Percentiles rank a stretch among this genome's conserved stretches.
Evolutionary conservation across 2,329 filamentous ascomycete species (phyloP).

Genomic region (Zasmidium citrigriseum): DNA sequence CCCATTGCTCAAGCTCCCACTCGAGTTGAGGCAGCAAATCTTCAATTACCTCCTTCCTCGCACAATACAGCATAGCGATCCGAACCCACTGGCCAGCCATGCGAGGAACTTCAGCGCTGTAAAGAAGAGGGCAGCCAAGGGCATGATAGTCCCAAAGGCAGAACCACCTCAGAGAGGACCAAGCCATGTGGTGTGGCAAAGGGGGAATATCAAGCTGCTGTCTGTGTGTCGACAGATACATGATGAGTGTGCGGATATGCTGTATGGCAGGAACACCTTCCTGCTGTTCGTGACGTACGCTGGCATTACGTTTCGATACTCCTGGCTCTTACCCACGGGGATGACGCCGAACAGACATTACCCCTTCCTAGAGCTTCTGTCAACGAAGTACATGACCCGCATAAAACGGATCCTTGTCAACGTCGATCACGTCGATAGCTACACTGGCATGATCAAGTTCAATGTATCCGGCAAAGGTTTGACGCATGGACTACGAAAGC

Average conservation of each 20-base stretch:
- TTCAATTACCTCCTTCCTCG: conserved; percentile 45
- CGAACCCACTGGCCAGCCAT: conserved; percentile 29
- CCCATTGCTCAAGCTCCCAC: conserved; percentile 41
- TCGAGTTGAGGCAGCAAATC: conserved; percentile 48
- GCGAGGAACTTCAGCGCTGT: conserved; percentile 33
- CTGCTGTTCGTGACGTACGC: conserved; percentile 47
- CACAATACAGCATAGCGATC: conserved; percentile 34
- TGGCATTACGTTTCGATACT: conserved; percentile 46
- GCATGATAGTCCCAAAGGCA: conserved; percentile 25
- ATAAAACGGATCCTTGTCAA: conserved; percentile 46
- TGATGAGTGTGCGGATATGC: conserved; percentile 45
- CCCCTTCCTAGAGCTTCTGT: conserved; percentile 45
- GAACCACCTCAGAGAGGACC: conserved; percentile 8
- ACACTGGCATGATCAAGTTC: conserved; percentile 55
- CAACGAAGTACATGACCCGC: conserved; percentile 41
- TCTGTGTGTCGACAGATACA: conserved; percentile 44
- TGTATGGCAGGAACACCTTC: conserved; percentile 52
- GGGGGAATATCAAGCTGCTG: conserved; percentile 44
- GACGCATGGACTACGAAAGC: conserved; percentile 42
- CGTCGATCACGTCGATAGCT: conserved; percentile 51
- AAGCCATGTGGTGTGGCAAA: conserved; percentile 42
- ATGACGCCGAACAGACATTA: conserved; percentile 43
- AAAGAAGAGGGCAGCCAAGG: conserved; percentile 28
- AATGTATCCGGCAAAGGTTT: conserved; percentile 50
- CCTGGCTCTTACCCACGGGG: conserved; percentile 44